phyloP scores from a whole-genome alignment of 139 green algal species.

The Dunaliella sp. region DNA sequence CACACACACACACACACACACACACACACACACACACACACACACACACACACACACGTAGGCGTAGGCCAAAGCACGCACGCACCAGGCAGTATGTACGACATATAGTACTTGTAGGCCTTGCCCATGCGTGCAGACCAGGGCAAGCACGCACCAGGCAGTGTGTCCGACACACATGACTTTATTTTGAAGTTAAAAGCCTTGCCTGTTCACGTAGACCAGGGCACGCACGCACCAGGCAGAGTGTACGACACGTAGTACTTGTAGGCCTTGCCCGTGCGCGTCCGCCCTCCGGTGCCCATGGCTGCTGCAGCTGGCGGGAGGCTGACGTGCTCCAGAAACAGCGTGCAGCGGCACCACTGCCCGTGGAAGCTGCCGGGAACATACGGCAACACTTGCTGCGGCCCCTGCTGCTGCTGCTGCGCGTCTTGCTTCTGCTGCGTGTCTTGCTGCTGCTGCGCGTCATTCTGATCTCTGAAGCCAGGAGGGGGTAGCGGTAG shows the following conservation, averaged over 20 bases:
- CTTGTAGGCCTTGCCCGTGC: constrained; percentile 21
- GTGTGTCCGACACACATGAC: background rate
- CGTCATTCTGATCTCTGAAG: background rate
- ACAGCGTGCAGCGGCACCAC: constrained; percentile 22
- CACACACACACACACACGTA: too few relatives aligned
- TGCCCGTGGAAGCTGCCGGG: constrained; percentile 30
- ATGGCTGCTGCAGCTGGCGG: constrained; percentile 22
- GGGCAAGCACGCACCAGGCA: too few relatives aligned
- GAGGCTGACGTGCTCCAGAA: constrained; percentile 41
- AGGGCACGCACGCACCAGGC: constrained; percentile 31
- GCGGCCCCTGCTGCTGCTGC: background rate
- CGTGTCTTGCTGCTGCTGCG: background rate
- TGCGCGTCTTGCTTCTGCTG: background rate
- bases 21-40: too few relatives aligned
- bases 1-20: too few relatives aligned
- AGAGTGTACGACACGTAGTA: constrained; percentile 43
- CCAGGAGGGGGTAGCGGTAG: background rate
- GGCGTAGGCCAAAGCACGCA: too few relatives aligned
- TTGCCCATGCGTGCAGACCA: too few relatives aligned
- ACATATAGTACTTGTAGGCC: too few relatives aligned
- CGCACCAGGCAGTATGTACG: too few relatives aligned
- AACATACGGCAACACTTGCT: background rate
- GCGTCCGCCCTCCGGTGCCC: background rate
- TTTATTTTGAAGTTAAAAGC: background rate
- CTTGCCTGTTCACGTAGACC: background rate